These are phyloP conservation scores for Coccinonectria pachysandricola DNA, from an alignment of 2,329 filamentous ascomycete species.

Conservation along the genomic window DNA sequence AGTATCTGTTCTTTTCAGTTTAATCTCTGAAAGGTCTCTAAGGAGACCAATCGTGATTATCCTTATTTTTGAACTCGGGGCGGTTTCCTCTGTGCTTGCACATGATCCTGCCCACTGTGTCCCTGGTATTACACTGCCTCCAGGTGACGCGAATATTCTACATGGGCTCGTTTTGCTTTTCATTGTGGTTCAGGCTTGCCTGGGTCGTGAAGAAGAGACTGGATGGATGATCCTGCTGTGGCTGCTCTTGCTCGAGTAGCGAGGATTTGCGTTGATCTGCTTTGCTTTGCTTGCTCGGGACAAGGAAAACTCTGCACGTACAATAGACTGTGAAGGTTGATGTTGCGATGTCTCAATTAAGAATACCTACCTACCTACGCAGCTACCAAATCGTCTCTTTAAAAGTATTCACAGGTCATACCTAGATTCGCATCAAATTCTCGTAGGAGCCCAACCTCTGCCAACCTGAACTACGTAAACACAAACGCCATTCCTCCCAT, in stretches of 20 bases:
- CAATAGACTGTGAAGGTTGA: too few species aligned
- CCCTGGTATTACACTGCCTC: constrained; percentile 37
- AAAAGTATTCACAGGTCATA: too few species aligned
- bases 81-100: constrained; percentile 31
- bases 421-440: constrained; percentile 2
- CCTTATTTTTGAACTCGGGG: constrained; percentile 46
- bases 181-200: constrained; percentile 29
- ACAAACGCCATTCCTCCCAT: constrained; percentile 1
- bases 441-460: constrained; percentile 1
- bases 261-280: too few species aligned
- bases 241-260: neutral
- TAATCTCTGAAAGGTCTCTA: constrained; percentile 83
- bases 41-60: constrained; percentile 67
- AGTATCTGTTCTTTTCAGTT: constrained; percentile 96
- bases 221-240: neutral
- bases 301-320: too few species aligned
- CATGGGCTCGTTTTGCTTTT: constrained; percentile 23
- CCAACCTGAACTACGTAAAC: constrained; percentile 5
- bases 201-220: constrained; percentile 32
- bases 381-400: too few species aligned
- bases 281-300: too few species aligned
- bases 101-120: constrained; percentile 30
- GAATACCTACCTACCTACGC: too few species aligned
- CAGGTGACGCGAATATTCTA: constrained; percentile 30
- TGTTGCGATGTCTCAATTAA: too few species aligned